Percentiles rank a stretch among this genome's conserved stretches.
These are phyloP conservation scores for Perkinsus marinus DNA, from an alignment of 169 alveolate species.

Conservation along the genomic window DNA sequence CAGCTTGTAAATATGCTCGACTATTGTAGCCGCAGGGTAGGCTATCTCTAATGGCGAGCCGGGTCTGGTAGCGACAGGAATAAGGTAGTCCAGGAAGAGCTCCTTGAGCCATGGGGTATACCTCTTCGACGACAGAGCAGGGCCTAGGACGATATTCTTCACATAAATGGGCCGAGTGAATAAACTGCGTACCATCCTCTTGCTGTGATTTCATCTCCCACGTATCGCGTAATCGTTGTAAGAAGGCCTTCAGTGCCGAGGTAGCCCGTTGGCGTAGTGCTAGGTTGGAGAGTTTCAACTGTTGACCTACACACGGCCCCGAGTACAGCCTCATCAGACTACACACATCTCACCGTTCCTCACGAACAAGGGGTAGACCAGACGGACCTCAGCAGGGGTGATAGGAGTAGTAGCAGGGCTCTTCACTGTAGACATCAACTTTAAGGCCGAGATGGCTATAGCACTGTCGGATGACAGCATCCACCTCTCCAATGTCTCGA, in stretches of 20 bases:
- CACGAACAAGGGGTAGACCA: background rate
- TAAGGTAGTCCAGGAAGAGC: background rate
- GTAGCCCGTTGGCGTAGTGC: background rate
- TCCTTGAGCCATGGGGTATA: background rate
- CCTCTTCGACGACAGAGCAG: background rate
- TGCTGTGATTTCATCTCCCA: background rate
- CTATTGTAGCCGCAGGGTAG: background rate
- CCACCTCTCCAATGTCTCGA: background rate
- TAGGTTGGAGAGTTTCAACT: background rate
- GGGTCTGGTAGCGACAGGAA: background rate
- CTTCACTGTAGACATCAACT: background rate
- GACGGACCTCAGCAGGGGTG: background rate
- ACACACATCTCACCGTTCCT: background rate
- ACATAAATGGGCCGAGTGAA: background rate
- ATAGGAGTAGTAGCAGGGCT: background rate
- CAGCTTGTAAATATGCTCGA: background rate
- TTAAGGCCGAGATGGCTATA: background rate
- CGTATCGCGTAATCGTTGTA: background rate
- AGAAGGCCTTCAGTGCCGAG: background rate
- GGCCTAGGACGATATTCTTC: background rate
- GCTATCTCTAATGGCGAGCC: background rate
- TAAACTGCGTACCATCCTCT: background rate
- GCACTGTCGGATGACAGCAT: background rate
- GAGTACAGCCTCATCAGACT: background rate
- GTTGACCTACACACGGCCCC: background rate